phyloP scores from a whole-genome alignment of 345 rosid species.

The Rhizophora apiculata region DNA sequence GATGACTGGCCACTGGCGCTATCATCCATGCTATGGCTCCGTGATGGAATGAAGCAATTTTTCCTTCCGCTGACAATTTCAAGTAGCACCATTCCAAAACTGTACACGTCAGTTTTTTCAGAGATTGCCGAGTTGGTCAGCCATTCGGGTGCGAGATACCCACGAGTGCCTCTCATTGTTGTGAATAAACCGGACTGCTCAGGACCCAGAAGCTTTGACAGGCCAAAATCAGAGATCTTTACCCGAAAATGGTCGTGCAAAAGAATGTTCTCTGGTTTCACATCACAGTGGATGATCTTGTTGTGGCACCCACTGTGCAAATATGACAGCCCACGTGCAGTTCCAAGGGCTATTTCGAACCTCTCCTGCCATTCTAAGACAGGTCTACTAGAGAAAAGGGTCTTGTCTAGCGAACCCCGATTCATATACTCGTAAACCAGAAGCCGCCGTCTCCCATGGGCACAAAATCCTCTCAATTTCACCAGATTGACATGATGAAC shows the following conservation, averaged over 20 bases:
- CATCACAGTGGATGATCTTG: conserved; percentile 29
- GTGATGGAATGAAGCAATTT: conserved; percentile 18
- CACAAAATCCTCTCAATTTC: conserved; percentile 26
- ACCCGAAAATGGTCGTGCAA: conserved; percentile 18
- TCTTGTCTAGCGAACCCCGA: conserved; percentile 23
- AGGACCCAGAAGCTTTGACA: conserved; percentile 26
- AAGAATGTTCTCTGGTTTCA: conserved; percentile 31
- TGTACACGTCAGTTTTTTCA: conserved; percentile 28
- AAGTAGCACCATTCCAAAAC: conserved; percentile 27
- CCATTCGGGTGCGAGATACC: conserved; percentile 34
- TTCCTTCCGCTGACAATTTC: conserved; percentile 31
- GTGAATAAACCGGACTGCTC: conserved; percentile 28
- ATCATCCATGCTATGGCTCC: conserved; percentile 13
- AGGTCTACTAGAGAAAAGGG: conserved; percentile 21
- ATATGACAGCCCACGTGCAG: conserved; percentile 28
- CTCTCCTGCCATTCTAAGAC: conserved; percentile 27
- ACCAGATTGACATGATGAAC: conserved; percentile 28
- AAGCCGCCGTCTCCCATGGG: conserved; percentile 24
- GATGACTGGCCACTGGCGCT: conserved; percentile 22
- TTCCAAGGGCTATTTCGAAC: conserved; percentile 26
- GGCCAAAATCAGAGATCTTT: conserved; percentile 31
- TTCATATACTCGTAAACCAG: conserved; percentile 31
- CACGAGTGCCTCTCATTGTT: conserved; percentile 31
- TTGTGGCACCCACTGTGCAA: conserved; percentile 22
- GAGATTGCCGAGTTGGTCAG: conserved; percentile 22